A percentile compares a stretch with the other conserved stretches of the same genome.
Evolutionary conservation across 2,329 filamentous ascomycete species (phyloP).

Genomic region (Fusarium miscanthi): DNA sequence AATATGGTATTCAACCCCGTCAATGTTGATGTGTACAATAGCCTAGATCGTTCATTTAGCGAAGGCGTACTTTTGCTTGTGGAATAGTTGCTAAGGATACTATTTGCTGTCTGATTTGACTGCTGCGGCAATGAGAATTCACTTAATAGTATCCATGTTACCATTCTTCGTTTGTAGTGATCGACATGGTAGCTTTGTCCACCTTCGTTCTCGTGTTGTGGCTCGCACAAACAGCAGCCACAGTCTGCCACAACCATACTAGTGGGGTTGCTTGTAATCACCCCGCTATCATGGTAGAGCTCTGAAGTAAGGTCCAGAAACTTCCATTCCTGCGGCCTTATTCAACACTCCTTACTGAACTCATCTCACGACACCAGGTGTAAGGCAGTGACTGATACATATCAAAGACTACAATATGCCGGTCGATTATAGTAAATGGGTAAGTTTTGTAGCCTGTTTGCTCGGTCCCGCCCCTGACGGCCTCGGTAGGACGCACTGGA

Average conservation of each 20-base stretch:
- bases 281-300: conserved; percentile 44
- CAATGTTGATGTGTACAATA: conserved; percentile 42
- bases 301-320: conserved; percentile 41
- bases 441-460: conserved; percentile 48
- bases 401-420: conserved; percentile 54
- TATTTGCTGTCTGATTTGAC: background rate
- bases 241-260: conserved; percentile 4
- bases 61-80: conserved; percentile 45
- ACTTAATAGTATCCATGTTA: background rate
- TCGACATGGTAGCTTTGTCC: background rate
- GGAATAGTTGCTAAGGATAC: conserved; percentile 24
- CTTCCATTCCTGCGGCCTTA: conserved; percentile 35
- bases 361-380: background rate
- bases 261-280: conserved; percentile 39
- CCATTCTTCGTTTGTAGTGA: background rate
- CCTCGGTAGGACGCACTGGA: conserved; percentile 80
- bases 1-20: conserved; percentile 38
- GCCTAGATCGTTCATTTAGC: conserved; percentile 44
- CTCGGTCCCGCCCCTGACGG: conserved; percentile 9
- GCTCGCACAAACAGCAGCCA: background rate
- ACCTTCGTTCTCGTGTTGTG: background rate
- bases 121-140: background rate
- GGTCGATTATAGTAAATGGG: conserved; percentile 76
- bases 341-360: background rate
- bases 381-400: background rate